Base-by-base conservation (phyloP, 2,329 filamentous ascomycete genomes). In the Ophiocordyceps sinensis region DNA sequence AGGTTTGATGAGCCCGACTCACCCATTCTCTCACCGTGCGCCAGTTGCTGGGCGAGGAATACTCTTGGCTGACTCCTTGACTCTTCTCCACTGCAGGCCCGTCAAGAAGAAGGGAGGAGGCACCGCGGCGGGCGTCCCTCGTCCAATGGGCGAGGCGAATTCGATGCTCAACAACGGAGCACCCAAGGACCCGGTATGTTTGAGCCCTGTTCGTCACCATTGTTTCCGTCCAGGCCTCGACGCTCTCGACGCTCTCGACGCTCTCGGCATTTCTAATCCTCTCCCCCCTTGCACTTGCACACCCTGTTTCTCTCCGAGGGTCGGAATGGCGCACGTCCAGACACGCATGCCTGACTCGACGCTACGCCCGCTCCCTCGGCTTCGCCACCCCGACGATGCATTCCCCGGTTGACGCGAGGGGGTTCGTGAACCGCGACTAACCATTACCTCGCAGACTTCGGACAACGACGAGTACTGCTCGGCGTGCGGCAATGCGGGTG, bases 381-480 rank as follows among this genome's bases (percentile, higher is more conserved):
- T 14, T 17, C 32, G 32, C 32, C 32, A 17, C 32, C 15, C 15
- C n/a, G 32, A 35, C n/a, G 32, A n/a, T 19, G 17, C 32, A 15
- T 15, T 10, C 15, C 15, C 17, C 32, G 6, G 17, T 15, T 17
- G 13, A 35, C 15, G 32, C 32, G 32, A 17, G 15, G 13, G 19
- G 15, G 11, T 15, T 32, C 37, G 15, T n/a, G 5, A n/a, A 26
- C 10, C 12, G 9, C n/a, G n/a, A 8, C 61, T 68, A 51, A 65
- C 53, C 44, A 29, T 14, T 29, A 40, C 38, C 41, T 40, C 41
- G 17, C 43, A 64, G 61, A 50, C 49, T 28, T 56, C 59, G 50
- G 82, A 94, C 47, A 94, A 94, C 60, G 85, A 91, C 59, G 89
- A 96, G 59, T 82, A 82, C 55, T 98, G 89, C 66, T 81, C 81